Conservation (phyloP, 495 filamentous ascomycete species). For the Penicillium canescens region DNA sequence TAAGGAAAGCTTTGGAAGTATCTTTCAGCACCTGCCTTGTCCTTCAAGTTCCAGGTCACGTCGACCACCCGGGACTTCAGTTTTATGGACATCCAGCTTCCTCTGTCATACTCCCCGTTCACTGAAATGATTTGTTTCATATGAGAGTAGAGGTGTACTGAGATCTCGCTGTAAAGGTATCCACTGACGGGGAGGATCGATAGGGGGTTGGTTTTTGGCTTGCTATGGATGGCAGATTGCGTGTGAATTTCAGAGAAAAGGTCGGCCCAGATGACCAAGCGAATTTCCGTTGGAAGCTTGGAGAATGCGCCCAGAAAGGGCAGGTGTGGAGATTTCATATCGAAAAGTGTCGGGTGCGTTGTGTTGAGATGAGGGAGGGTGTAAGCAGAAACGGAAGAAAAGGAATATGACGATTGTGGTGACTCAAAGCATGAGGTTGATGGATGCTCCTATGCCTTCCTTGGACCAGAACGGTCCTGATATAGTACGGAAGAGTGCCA, state of each 20-base stretch:
- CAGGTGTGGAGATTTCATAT: background rate
- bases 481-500: too few species aligned
- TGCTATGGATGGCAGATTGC: background rate
- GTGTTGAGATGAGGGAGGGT: too few species aligned
- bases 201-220: background rate
- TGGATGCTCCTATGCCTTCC: too few species aligned
- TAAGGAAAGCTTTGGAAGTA: conserved; percentile 1
- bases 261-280: background rate
- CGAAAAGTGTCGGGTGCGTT: background rate
- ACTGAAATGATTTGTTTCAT: background rate
- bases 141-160: background rate
- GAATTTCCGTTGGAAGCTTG: background rate
- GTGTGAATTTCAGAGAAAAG: background rate
- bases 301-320: background rate
- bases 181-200: background rate
- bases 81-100: background rate
- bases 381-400: too few species aligned
- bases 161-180: background rate
- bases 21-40: background rate
- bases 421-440: too few species aligned
- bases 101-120: background rate
- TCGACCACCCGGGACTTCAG: background rate
- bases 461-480: too few species aligned
- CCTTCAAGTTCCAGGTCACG: background rate
- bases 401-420: too few species aligned